Percentiles rank a stretch among this genome's conserved stretches.
These are phyloP conservation scores for Xenosphaeropsis pyriputrescens DNA, from an alignment of 2,329 filamentous ascomycete genomes.

Conservation along the genomic window DNA sequence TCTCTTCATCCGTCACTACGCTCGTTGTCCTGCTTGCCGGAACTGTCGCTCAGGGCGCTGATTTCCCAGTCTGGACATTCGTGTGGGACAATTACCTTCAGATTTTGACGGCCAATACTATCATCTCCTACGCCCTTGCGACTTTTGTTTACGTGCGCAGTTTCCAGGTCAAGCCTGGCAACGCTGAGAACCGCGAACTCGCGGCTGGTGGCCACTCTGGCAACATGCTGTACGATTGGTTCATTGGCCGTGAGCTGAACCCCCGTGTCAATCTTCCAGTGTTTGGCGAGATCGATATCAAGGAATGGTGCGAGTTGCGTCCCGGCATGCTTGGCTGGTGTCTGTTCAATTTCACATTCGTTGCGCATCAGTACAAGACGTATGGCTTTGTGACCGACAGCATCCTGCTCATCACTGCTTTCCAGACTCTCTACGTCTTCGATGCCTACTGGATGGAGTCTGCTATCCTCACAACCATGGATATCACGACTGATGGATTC, in stretches of 20 bases:
- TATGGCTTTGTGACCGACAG: constrained; percentile 77
- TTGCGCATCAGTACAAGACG: constrained; percentile 76
- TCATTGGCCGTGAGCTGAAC: constrained; percentile 90
- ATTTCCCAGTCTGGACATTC: constrained; percentile 84
- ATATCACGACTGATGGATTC: constrained; percentile 85
- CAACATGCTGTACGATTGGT: constrained; percentile 89
- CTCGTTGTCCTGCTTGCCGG: constrained; percentile 59
- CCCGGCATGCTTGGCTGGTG: constrained; percentile 85
- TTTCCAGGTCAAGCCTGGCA: constrained; percentile 67
- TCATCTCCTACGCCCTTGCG: constrained; percentile 60
- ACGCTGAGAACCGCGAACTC: constrained; percentile 59
- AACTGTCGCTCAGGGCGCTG: constrained; percentile 60
- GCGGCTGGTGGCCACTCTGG: constrained; percentile 70
- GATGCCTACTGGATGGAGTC: constrained; percentile 81
- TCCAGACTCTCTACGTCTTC: constrained; percentile 72
- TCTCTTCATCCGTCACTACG: constrained; percentile 60
- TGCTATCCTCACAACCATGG: constrained; percentile 83
- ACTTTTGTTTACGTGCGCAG: constrained; percentile 70
- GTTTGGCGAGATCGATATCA: constrained; percentile 79
- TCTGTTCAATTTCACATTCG: constrained; percentile 69
- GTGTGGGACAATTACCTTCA: constrained; percentile 85
- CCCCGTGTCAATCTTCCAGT: constrained; percentile 67
- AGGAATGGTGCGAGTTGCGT: constrained; percentile 79
- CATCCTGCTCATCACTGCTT: constrained; percentile 62
- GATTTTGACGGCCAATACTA: constrained; percentile 67